phyloP scores from a whole-genome alignment of 257 asterid species.

The Echium plantagineum region DNA sequence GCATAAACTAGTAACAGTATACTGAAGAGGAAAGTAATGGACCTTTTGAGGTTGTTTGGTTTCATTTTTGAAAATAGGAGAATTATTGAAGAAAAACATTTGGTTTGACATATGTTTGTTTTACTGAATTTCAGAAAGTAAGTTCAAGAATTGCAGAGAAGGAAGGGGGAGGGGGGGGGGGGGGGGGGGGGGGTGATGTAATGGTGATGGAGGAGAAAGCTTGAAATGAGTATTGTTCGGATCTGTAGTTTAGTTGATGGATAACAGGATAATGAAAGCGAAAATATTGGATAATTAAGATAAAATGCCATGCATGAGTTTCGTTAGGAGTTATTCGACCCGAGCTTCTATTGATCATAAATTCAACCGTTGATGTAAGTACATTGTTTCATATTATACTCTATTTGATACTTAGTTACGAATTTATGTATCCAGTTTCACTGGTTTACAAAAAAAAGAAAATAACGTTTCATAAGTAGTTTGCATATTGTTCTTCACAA shows the following conservation, averaged over 20 bases:
- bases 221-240: conserved; percentile 30
- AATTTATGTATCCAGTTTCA: no score
- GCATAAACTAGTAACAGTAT: conserved; percentile 27
- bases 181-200: no score
- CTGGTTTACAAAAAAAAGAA: no score
- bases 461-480: no score
- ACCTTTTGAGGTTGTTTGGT: conserved; percentile 29
- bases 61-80: conserved; percentile 8
- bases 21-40: conserved; percentile 31
- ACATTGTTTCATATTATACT: no score
- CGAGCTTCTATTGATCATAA: no score
- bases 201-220: conserved; percentile 1
- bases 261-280: neutral
- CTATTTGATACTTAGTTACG: no score
- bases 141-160: conserved; percentile 5
- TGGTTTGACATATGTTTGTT: neutral
- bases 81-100: neutral
- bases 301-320: no score
- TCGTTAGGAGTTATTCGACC: no score
- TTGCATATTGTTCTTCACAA: no score
- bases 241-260: conserved; percentile 17
- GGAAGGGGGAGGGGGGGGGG: neutral
- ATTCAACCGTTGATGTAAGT: no score
- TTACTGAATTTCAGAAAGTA: neutral
- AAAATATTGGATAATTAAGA: no score